A percentile compares a stretch with the other conserved stretches of the same genome.
phyloP scores from a whole-genome alignment of 257 asterid genomes.

The Echites panduratus region DNA sequence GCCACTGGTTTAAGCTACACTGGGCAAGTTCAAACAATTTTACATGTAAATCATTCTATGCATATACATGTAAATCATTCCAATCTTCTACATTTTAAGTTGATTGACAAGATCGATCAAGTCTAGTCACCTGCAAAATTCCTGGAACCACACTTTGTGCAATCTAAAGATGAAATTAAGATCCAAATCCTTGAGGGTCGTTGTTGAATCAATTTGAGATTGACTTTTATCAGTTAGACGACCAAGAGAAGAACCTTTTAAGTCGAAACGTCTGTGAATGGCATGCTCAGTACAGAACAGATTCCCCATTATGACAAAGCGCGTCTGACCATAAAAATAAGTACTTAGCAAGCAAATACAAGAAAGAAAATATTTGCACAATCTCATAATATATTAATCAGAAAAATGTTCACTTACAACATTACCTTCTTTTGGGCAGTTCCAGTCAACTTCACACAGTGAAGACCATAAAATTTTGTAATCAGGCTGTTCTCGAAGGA shows the following conservation, averaged over 20 bases:
- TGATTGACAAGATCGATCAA: too few species aligned
- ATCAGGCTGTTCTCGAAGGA: conserved; percentile 67
- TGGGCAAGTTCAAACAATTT: neutral
- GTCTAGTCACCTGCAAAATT: conserved; percentile 57
- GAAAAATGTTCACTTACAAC: neutral
- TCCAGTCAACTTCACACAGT: conserved; percentile 82
- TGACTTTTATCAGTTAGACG: conserved; percentile 64
- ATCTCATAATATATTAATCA: neutral
- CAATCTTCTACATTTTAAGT: too few species aligned
- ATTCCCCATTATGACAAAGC: conserved; percentile 93
- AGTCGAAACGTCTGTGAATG: conserved; percentile 76
- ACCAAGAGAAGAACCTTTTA: conserved; percentile 93
- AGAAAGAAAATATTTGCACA: neutral
- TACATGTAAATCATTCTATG: neutral
- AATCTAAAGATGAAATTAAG: conserved; percentile 72
- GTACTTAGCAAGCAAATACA: conserved; percentile 7
- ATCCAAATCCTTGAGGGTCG: conserved; percentile 94
- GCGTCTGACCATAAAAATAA: conserved; percentile 45
- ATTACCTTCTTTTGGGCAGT: conserved; percentile 85
- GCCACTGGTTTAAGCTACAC: neutral
- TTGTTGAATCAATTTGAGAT: conserved; percentile 65
- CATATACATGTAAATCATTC: too few species aligned
- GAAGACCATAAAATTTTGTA: conserved; percentile 82
- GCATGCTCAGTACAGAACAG: conserved; percentile 67
- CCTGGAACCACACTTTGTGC: conserved; percentile 63